Evolutionary conservation across 2,329 filamentous ascomycete genomes (phyloP).

Genomic region (Ascochyta rabiei): DNA sequence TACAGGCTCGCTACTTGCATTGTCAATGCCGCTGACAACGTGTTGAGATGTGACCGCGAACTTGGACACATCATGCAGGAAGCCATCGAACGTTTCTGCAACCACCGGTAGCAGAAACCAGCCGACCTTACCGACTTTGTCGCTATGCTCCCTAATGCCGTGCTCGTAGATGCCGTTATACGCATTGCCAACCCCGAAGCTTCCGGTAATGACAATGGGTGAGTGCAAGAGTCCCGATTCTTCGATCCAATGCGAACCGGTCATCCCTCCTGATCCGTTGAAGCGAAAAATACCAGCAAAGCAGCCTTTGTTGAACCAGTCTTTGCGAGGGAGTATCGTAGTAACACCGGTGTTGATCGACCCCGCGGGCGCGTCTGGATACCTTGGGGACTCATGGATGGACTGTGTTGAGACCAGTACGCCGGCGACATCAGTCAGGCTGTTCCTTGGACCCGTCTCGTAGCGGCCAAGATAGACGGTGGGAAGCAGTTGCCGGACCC

Average conservation of each 20-base stretch:
- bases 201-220: constrained; percentile 66
- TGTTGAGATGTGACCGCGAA: constrained; percentile 63
- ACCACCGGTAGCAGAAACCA: constrained; percentile 65
- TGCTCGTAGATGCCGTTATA: constrained; percentile 66
- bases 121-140: constrained; percentile 53
- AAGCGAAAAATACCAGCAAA: constrained; percentile 61
- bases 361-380: constrained; percentile 33
- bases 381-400: constrained; percentile 40
- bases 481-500: constrained; percentile 49
- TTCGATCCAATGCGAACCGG: constrained; percentile 65
- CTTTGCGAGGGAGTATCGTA: constrained; percentile 51
- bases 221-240: constrained; percentile 66
- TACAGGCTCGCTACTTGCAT: constrained; percentile 58
- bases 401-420: constrained; percentile 52
- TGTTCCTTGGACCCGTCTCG: constrained; percentile 49
- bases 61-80: constrained; percentile 62
- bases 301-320: constrained; percentile 51
- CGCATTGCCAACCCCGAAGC: constrained; percentile 62
- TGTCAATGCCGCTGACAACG: constrained; percentile 60
- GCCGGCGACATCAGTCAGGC: constrained; percentile 53
- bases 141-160: constrained; percentile 54
- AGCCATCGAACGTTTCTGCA: constrained; percentile 68
- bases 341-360: constrained; percentile 54
- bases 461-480: constrained; percentile 46
- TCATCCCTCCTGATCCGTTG: constrained; percentile 69